Percentiles rank a stretch among this genome's conserved stretches.
Evolutionary conservation across 805 yeast genomes (phyloP).

Genomic region (Saturnispora hagleri): DNA sequence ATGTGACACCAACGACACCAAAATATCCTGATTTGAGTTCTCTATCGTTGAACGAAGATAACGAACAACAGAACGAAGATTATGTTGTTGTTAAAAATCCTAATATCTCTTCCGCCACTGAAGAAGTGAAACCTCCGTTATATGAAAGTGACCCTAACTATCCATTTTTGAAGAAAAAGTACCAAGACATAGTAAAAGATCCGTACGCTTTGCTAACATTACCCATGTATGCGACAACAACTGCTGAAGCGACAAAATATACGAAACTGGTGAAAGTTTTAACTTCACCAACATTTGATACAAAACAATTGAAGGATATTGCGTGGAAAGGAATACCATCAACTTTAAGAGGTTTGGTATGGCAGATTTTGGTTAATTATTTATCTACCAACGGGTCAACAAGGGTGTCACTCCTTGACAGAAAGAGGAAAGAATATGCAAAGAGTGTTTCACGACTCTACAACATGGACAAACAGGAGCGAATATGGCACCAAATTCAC

Average conservation of each 20-base stretch:
- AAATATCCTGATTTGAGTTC: constrained; percentile 3
- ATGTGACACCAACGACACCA: background rate
- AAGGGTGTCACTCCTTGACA: constrained; percentile 54
- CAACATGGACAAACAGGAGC: constrained; percentile 50
- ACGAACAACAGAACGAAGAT: background rate
- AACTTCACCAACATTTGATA: constrained; percentile 45
- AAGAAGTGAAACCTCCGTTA: background rate
- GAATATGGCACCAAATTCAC: constrained; percentile 90
- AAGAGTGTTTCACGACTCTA: constrained; percentile 68
- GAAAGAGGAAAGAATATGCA: constrained; percentile 78
- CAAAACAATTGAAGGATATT: constrained; percentile 61
- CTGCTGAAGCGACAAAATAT: constrained; percentile 45
- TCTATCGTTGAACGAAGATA: background rate
- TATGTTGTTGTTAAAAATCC: constrained; percentile 1
- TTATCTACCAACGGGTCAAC: constrained; percentile 78
- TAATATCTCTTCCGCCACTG: constrained; percentile 29
- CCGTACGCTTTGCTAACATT: constrained; percentile 31
- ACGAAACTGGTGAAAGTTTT: constrained; percentile 59
- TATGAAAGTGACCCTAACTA: constrained; percentile 14
- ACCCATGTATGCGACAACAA: constrained; percentile 19
- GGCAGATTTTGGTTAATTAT: constrained; percentile 89
- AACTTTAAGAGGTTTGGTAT: constrained; percentile 68
- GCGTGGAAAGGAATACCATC: constrained; percentile 94
- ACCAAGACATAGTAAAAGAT: constrained; percentile 34
- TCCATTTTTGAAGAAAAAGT: constrained; percentile 23